Evolutionary conservation across 2,329 filamentous ascomycete species (phyloP), one percentile per base, ranked within the genome.

Genomic region (Macroventuria anomochaeta): DNA sequence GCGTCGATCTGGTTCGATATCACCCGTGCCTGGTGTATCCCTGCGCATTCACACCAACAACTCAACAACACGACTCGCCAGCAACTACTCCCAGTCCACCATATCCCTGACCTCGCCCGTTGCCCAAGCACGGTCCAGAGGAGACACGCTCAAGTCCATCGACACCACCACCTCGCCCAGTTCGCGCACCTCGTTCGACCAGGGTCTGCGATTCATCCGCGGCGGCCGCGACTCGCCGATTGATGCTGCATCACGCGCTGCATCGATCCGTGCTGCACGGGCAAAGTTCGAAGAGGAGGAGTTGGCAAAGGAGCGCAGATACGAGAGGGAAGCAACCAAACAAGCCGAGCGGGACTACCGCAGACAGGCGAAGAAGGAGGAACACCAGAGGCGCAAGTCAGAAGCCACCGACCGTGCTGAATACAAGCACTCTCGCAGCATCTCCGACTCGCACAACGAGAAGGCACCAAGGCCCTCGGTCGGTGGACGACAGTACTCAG

Each of bases 221-320:
- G 79, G 76, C 32, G 79, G 76, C 21, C 75, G 79, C 28, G 81
- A 81, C 51, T 77, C 76, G 8, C 72, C 73, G 8, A 61, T 71
- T 13, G 83, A 85, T 60, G 77, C 83, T 7, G 76, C 79, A 25
- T 79, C 80, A 5, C 79, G 82, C 32, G 83, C 82, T 34, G 83
- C 83, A 15, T 79, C 79, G 3, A 82, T 86, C 8, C 79, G 81
- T 48, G 82, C 81, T 37, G 80, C 82, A 5, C 79, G 84, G 6
- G 75, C 80, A 43, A 83, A 83, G 26, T 86, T 85, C 65, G 77
- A 83, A 53, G 82, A 85, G 59, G 83, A 83, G 59, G 82, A 86
- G 70, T 81, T 80, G 3, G 81, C 79, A 29, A 86, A 85, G 61
- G 79, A 79, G 48, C 78, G 76, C 42, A 83, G 83, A 60, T 72